These are phyloP conservation scores for Ceratocystis albifundus DNA, from an alignment of 2,329 filamentous ascomycete species.

Conservation along the genomic window DNA sequence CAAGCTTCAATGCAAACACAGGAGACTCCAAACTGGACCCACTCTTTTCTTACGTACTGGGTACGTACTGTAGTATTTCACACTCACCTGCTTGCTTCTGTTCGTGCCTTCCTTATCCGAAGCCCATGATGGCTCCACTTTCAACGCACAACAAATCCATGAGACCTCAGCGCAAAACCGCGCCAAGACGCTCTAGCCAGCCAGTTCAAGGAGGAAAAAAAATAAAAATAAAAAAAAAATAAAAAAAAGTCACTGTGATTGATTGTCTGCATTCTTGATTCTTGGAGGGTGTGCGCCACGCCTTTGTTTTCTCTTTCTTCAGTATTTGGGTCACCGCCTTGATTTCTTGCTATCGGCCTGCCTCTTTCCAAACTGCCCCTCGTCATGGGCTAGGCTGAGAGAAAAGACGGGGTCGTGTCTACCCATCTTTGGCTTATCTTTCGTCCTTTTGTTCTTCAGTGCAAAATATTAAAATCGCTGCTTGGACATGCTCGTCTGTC, in stretches of 20 bases:
- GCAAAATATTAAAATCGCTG: background rate
- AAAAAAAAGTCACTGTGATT: too few relatives aligned
- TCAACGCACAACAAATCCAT: constrained; percentile 4
- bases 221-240: too few relatives aligned
- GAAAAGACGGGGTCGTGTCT: background rate
- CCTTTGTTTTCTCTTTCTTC: background rate
- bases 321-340: constrained; percentile 5
- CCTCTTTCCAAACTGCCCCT: background rate
- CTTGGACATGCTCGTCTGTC: background rate
- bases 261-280: background rate
- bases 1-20: background rate
- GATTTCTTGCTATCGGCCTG: background rate
- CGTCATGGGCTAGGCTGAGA: background rate
- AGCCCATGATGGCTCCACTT: background rate
- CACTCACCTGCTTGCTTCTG: background rate
- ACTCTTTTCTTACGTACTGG: background rate
- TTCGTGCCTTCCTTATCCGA: background rate
- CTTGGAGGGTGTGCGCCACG: background rate
- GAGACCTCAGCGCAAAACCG: background rate
- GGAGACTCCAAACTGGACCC: background rate
- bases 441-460: background rate
- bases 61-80: background rate
- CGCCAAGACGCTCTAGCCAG: constrained; percentile 8
- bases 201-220: background rate
- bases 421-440: background rate